Conservation (phyloP, 108 stramenopile genomes). For the Stephanodiscus minutulus region DNA sequence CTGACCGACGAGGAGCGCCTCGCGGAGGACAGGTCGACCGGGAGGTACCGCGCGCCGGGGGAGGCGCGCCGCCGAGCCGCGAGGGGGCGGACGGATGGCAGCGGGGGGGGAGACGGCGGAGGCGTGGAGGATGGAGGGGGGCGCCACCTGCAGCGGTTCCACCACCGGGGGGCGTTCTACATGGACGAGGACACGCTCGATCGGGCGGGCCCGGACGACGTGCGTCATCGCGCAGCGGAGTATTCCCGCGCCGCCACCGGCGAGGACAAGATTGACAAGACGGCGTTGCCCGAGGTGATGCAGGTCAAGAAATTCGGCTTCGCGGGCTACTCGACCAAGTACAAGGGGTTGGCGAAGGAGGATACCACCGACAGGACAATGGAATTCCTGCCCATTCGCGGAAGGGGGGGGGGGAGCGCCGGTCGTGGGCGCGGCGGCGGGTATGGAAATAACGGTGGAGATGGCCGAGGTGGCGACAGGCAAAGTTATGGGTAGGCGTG, state of each 20-base stretch:
- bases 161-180: conserved; percentile 98
- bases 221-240: conserved; percentile 80
- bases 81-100: conserved; percentile 24
- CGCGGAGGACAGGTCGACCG: conserved; percentile 72
- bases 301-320: conserved; percentile 95
- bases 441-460: background rate
- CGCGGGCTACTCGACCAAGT: conserved; percentile 86
- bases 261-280: conserved; percentile 87
- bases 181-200: conserved; percentile 93
- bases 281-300: conserved; percentile 90
- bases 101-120: conserved; percentile 20
- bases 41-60: conserved; percentile 65
- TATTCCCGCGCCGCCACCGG: conserved; percentile 86
- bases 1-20: conserved; percentile 93
- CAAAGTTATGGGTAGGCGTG: background rate
- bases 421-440: conserved; percentile 7
- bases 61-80: conserved; percentile 36
- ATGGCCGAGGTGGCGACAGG: background rate
- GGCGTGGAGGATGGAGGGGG: conserved; percentile 41
- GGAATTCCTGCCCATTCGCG: conserved; percentile 46
- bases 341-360: conserved; percentile 91
- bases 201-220: conserved; percentile 75
- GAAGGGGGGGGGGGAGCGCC: background rate
- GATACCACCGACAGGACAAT: conserved; percentile 85
- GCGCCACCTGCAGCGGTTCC: conserved; percentile 87